These are phyloP conservation scores for Haberlea rhodopensis DNA, from an alignment of 257 asterid genomes.

Conservation along the genomic window DNA sequence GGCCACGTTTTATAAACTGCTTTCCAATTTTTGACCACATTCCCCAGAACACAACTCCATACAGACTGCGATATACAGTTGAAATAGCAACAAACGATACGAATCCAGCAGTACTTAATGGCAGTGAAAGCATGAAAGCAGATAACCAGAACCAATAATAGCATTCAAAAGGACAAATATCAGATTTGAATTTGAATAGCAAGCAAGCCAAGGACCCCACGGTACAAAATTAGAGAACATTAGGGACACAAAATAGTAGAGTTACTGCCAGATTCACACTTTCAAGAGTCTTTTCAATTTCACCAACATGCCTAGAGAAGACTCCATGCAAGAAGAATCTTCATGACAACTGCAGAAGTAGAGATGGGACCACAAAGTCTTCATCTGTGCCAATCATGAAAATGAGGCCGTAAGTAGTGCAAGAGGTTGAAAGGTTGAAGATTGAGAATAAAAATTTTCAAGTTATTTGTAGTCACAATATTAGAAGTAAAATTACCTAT, in stretches of 20 bases:
- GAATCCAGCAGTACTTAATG: conserved; percentile 48
- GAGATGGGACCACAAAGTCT: conserved; percentile 34
- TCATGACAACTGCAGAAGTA: conserved; percentile 33
- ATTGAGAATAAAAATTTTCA: conserved; percentile 1
- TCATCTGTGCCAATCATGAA: conserved; percentile 40
- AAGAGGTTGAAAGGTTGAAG: conserved; percentile 3
- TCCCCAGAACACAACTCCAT: conserved; percentile 42
- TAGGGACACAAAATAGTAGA: conserved; percentile 57
- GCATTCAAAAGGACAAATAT: conserved; percentile 50
- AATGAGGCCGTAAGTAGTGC: conserved; percentile 14
- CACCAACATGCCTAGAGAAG: conserved; percentile 33
- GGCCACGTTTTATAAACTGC: conserved; percentile 31
- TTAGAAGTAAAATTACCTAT: conserved; percentile 25
- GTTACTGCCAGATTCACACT: conserved; percentile 47
- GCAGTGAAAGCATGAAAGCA: conserved; percentile 52
- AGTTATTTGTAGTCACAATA: conserved; percentile 4
- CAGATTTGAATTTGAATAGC: conserved; percentile 47
- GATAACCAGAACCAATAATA: conserved; percentile 62
- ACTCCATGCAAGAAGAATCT: conserved; percentile 17
- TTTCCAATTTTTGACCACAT: conserved; percentile 29
- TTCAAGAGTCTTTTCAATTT: conserved; percentile 41
- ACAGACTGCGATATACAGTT: conserved; percentile 36
- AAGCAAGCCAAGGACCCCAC: conserved; percentile 48
- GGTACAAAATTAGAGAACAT: conserved; percentile 47
- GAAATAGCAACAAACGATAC: conserved; percentile 38